Percentiles rank a stretch among this genome's conserved stretches.
phyloP scores from a whole-genome alignment of 208 protist genomes.

The Wallacemonas sp. region DNA sequence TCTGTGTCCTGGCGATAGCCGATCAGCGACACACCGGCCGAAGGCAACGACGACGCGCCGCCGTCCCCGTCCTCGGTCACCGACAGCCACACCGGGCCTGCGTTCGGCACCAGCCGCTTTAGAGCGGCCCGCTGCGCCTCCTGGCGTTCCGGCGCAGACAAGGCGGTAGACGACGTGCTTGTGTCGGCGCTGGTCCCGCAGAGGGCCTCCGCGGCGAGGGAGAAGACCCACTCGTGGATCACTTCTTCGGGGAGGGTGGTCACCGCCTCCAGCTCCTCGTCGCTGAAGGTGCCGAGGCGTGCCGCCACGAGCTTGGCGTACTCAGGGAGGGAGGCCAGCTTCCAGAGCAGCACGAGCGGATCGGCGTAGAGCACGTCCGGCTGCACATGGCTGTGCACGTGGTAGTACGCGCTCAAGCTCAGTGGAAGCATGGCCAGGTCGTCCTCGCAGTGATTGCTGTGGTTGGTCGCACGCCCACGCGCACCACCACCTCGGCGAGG shows the following conservation, averaged over 20 bases:
- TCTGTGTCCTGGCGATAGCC: conserved; percentile 63
- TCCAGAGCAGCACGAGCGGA: conserved; percentile 68
- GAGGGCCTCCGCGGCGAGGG: neutral
- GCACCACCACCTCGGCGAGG: neutral
- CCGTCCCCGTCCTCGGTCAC: conserved; percentile 59
- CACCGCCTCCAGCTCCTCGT: conserved; percentile 3
- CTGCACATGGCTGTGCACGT: conserved; percentile 12
- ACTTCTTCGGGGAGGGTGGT: conserved; percentile 13
- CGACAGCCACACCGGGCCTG: conserved; percentile 66
- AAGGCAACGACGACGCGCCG: neutral
- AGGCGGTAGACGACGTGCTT: neutral
- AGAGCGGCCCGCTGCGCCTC: neutral
- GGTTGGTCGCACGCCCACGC: neutral
- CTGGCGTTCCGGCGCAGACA: neutral
- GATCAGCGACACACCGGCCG: conserved; percentile 61
- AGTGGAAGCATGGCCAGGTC: conserved; percentile 19
- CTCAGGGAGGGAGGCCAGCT: conserved; percentile 36
- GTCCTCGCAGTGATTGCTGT: too few species aligned
- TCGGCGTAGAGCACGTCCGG: conserved; percentile 45
- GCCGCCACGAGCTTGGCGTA: conserved; percentile 27
- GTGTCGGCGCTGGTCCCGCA: neutral
- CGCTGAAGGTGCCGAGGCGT: conserved; percentile 18
- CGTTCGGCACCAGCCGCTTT: conserved; percentile 27
- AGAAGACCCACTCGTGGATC: conserved; percentile 15
- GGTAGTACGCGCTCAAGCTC: conserved; percentile 11